These are phyloP conservation scores for Funneliformis caledonium DNA, from an alignment of 371 early-diverging fungal genomes.

Conservation along the genomic window DNA sequence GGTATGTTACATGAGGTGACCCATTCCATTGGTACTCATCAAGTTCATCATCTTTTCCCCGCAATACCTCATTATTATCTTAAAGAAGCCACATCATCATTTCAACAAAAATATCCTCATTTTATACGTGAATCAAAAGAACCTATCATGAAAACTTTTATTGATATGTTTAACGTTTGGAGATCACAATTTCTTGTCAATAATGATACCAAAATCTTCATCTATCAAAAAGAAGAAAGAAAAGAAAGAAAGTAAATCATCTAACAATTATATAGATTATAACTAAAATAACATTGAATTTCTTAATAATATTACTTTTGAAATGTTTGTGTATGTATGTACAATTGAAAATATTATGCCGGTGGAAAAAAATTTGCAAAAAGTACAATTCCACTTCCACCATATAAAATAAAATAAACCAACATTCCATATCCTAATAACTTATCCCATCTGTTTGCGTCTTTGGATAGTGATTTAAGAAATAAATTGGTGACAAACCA, in stretches of 20 bases:
- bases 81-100: neutral
- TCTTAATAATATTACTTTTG: no score
- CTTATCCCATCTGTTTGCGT: conserved; percentile 20
- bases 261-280: neutral
- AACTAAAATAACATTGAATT: no score
- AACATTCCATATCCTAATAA: conserved; percentile 49
- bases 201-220: conserved; percentile 15
- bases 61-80: conserved; percentile 30
- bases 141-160: conserved; percentile 25
- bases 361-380: conserved; percentile 87
- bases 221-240: neutral
- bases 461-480: conserved; percentile 19
- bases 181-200: neutral
- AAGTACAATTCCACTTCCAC: conserved; percentile 69
- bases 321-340: no score
- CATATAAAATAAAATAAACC: conserved; percentile 73
- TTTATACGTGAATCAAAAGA: conserved; percentile 28
- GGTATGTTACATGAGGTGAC: conserved; percentile 6
- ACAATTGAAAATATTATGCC: conserved; percentile 54
- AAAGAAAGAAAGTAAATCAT: neutral
- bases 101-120: conserved; percentile 3
- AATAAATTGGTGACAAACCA: conserved; percentile 77
- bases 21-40: conserved; percentile 27
- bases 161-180: conserved; percentile 1
- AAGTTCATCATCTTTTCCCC: conserved; percentile 27